Evolutionary conservation across 768 basidiomycete species (phyloP), one percentile per base, ranked within the genome.

Genomic region (Baorangia bicolor): DNA sequence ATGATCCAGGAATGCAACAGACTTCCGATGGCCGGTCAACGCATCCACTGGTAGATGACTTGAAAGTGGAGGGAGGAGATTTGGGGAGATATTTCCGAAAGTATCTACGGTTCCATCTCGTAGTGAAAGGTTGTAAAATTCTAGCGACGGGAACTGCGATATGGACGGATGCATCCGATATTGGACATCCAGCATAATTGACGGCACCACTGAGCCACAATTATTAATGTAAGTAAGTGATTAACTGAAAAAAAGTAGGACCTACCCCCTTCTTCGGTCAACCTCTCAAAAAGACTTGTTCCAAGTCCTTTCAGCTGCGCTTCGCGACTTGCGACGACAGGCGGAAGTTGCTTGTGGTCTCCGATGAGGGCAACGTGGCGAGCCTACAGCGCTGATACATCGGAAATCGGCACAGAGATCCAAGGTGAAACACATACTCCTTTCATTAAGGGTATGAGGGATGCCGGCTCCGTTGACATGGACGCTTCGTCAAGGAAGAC

Each of bases 331-430:
- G 83, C 77, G 54, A 96, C 91, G 58, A 96, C 83, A 0, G 94
- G 93, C 9, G 94, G 93, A 11, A 98, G 78, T 68, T 98, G 94
- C 66, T 96, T 96, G 72, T 98, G 94, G 73, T 98, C 94, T n/a
- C 94, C 94, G 62, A 98, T 95, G 43, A 98, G 81, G 1, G 92
- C 84, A 31, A 92, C 78, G 63, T 97, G 94, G 49, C 77, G 79
- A 9, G 87, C 87, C 92, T 94, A 65, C 21, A 45, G 41, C 56
- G 58, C 49, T 56, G 45, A 59, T 59, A 56, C 35, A 54, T 57
- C 58, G 63, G 49, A 40, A 49, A 31, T 56, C 49, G 25, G 33
- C 31, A 35, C 18, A 30, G 28, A 59, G 47, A 44, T 43, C 49
- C 25, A 56, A 25, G n/a, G 23, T 56, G 55, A 55, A 53, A 53